phyloP scores from a whole-genome alignment of 208 protist genomes.

The Leishmania tropica region DNA sequence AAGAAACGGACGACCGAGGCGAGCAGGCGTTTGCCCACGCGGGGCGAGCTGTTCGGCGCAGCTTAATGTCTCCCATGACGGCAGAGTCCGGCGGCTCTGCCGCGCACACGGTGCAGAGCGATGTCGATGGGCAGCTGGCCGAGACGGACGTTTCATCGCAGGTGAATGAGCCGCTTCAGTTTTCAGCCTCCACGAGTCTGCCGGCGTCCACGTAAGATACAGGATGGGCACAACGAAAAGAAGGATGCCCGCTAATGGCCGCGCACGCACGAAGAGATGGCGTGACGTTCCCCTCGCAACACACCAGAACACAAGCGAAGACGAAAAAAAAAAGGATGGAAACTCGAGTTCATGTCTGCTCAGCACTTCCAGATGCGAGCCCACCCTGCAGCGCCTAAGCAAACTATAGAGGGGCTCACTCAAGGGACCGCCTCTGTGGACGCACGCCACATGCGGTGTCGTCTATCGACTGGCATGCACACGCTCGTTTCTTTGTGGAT shows the following conservation, averaged over 20 bases:
- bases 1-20: neutral
- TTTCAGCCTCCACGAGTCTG: neutral
- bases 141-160: constrained; percentile 32
- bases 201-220: neutral
- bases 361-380: neutral
- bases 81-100: constrained; percentile 19
- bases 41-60: neutral
- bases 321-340: neutral
- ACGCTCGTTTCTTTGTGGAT: neutral
- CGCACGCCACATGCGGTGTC: neutral
- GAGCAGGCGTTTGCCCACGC: too few relatives aligned
- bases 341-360: neutral
- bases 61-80: constrained; percentile 23
- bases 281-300: neutral
- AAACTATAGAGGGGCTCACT: neutral
- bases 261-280: neutral
- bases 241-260: neutral
- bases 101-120: constrained; percentile 7
- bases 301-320: neutral
- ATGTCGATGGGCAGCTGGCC: constrained; percentile 15
- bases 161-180: neutral
- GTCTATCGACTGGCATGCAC: neutral
- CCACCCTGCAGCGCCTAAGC: neutral
- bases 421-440: neutral
- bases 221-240: neutral